Conservation (phyloP, 305 asterid species). For the Solanum hybrid region DNA sequence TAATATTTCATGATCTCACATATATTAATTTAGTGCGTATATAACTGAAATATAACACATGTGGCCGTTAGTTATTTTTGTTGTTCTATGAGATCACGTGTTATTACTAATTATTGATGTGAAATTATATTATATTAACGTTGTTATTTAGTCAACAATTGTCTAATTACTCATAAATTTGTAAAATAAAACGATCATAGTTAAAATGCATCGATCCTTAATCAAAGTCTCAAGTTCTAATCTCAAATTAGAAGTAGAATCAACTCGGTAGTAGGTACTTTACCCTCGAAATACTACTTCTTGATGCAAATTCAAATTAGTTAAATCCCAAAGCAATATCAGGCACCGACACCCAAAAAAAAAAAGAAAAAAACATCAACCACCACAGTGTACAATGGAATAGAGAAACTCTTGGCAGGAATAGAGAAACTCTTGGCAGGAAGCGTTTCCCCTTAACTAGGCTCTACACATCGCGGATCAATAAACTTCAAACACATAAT, state of each 20-base stretch:
- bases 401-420: neutral
- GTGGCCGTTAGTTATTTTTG: neutral
- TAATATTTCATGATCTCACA: neutral
- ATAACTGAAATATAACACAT: neutral
- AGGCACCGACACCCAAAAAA: neutral
- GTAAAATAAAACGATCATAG: neutral
- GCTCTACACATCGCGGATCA: neutral
- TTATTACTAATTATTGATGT: neutral
- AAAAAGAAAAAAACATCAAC: neutral
- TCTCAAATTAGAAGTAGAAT: neutral
- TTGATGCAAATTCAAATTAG: neutral
- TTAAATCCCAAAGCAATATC: neutral
- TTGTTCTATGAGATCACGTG: neutral
- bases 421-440: neutral
- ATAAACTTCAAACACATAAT: neutral
- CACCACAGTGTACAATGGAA: neutral
- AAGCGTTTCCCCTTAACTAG: neutral
- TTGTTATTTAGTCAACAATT: neutral
- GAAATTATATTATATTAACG: neutral
- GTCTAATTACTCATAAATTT: neutral
- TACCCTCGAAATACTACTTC: neutral
- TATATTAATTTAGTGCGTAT: no score
- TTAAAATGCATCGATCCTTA: neutral
- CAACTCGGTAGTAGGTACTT: neutral
- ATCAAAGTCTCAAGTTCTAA: neutral